Conservation (phyloP, 257 asterid species). For the Handroanthus guayacan region DNA sequence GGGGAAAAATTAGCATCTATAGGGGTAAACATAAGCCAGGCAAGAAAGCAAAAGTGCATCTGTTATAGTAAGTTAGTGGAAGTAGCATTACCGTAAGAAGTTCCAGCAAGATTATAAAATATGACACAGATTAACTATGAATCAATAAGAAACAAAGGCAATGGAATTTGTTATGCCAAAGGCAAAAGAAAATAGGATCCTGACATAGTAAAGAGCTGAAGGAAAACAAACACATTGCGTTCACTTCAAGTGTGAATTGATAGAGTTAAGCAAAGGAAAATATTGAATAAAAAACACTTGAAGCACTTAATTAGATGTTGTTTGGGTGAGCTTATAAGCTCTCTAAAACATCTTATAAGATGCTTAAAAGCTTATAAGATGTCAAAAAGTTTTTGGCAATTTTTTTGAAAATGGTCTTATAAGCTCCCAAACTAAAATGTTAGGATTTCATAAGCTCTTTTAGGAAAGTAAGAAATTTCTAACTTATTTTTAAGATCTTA, state of each 20-base stretch:
- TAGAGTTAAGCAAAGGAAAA: not conserved
- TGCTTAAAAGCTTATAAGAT: too few species aligned
- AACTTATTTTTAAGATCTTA: too few species aligned
- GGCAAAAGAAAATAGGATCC: not conserved
- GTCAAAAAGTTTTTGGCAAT: too few species aligned
- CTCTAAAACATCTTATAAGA: too few species aligned
- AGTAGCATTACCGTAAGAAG: not conserved
- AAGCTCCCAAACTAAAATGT: too few species aligned
- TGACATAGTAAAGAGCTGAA: not conserved
- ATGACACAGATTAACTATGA: not conserved
- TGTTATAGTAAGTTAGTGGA: not conserved
- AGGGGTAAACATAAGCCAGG: not conserved
- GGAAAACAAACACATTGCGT: not conserved
- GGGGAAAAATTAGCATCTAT: not conserved
- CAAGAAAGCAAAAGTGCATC: constrained; percentile 7
- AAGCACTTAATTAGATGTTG: too few species aligned
- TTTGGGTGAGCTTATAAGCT: too few species aligned
- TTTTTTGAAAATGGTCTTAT: too few species aligned
- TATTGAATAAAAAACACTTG: not conserved
- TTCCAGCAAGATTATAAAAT: not conserved
- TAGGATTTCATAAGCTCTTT: too few species aligned
- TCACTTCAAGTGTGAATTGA: not conserved
- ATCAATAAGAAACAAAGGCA: not conserved
- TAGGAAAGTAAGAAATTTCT: too few species aligned
- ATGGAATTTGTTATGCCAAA: too few species aligned